A percentile compares a stretch with the other conserved stretches of the same genome.
phyloP scores from a whole-genome alignment of 1,284 basidiomycete genomes.

The Melampsora allii-populina region DNA sequence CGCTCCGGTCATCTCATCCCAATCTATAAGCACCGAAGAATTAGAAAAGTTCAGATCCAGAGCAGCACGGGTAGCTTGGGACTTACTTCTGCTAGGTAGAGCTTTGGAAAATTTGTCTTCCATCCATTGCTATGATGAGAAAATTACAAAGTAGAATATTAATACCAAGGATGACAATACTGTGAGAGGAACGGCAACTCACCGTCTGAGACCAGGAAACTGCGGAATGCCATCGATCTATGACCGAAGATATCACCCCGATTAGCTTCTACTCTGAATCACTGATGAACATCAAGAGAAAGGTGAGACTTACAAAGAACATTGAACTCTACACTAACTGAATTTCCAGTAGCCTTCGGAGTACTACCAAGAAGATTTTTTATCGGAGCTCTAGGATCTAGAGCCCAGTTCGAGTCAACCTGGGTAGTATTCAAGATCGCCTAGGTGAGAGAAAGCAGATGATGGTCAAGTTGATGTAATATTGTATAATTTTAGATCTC shows the following conservation, averaged over 20 bases:
- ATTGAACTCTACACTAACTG: conserved; percentile 38
- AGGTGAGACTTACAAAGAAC: conserved; percentile 20
- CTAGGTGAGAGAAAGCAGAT: background rate
- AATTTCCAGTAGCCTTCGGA: conserved; percentile 32
- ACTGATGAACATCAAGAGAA: background rate
- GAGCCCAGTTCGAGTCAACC: conserved; percentile 31
- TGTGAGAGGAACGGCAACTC: background rate
- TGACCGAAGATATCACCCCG: background rate
- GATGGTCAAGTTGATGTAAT: background rate
- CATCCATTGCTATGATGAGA: conserved; percentile 6
- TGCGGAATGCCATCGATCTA: conserved; percentile 40
- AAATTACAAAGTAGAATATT: background rate
- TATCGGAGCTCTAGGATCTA: conserved; percentile 34
- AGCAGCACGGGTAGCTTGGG: background rate
- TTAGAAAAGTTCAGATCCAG: background rate
- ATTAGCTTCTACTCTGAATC: background rate
- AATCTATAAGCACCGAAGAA: background rate
- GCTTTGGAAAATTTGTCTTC: conserved; percentile 37
- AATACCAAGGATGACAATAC: background rate
- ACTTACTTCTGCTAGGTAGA: conserved; percentile 34
- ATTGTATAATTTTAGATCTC: background rate
- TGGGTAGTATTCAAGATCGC: conserved; percentile 31
- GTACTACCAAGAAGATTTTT: conserved; percentile 28
- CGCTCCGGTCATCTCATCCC: conserved; percentile 22
- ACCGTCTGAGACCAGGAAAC: conserved; percentile 25